Conservation (phyloP, 2,329 filamentous ascomycete genomes). For the Pseudocercospora fuligena region DNA sequence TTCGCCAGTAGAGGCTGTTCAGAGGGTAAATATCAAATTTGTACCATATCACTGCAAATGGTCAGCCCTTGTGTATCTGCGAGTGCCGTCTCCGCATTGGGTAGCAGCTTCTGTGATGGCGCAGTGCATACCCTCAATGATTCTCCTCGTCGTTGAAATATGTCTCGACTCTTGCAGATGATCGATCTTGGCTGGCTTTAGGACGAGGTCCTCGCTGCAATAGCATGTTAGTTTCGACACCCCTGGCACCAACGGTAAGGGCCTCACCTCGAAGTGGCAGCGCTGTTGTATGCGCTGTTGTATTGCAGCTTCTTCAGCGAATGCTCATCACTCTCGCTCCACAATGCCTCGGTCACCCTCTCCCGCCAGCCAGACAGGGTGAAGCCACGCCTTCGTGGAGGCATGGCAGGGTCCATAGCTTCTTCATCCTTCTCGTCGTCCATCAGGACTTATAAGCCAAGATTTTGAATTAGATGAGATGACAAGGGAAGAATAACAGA, state of each 20-base stretch:
- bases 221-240: background rate
- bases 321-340: background rate
- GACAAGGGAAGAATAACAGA: background rate
- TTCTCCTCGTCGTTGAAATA: background rate
- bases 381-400: background rate
- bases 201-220: background rate
- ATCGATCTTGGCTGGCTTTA: background rate
- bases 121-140: background rate
- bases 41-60: background rate
- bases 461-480: background rate
- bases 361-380: background rate
- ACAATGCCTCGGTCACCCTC: background rate
- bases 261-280: background rate
- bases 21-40: background rate
- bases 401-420: background rate
- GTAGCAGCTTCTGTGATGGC: background rate
- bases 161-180: background rate
- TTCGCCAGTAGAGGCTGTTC: background rate
- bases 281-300: constrained; percentile 1
- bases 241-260: background rate
- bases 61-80: background rate
- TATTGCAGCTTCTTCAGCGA: background rate
- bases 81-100: background rate
- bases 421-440: constrained; percentile 3
- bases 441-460: background rate